These are phyloP conservation scores for Cruciata laevipes DNA, from an alignment of 257 asterid species.

Conservation along the genomic window DNA sequence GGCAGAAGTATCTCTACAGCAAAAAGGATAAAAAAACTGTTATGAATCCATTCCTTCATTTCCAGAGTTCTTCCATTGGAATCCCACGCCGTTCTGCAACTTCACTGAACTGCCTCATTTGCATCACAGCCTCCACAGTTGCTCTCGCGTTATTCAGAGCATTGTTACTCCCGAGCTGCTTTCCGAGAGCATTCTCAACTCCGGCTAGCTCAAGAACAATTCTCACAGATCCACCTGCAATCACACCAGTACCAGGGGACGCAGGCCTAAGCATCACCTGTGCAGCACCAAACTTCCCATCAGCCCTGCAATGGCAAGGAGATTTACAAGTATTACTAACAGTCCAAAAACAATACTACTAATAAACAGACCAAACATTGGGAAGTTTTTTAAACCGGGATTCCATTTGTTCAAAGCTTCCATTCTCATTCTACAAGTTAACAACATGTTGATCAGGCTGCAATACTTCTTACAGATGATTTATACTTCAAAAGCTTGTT, in stretches of 20 bases:
- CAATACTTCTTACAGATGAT: not conserved
- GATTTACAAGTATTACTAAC: not conserved
- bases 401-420: not conserved
- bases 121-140: conserved; percentile 71
- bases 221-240: conserved; percentile 96
- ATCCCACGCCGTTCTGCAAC: conserved; percentile 89
- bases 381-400: not conserved
- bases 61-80: conserved; percentile 96
- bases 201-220: conserved; percentile 88
- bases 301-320: conserved; percentile 39
- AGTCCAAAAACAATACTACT: not conserved
- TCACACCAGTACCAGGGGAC: conserved; percentile 93
- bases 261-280: conserved; percentile 96
- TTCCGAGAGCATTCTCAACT: conserved; percentile 85
- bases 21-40: not conserved
- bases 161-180: conserved; percentile 91
- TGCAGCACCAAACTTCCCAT: conserved; percentile 89
- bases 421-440: not conserved
- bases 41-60: conserved; percentile 28
- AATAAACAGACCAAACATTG: not conserved
- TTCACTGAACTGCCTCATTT: conserved; percentile 85
- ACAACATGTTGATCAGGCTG: not conserved
- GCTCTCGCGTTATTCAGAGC: conserved; percentile 96
- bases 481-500: not conserved
- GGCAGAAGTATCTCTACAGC: not conserved